Base-by-base conservation (phyloP, 495 filamentous ascomycete species). In the Aspergillus hancockii region DNA sequence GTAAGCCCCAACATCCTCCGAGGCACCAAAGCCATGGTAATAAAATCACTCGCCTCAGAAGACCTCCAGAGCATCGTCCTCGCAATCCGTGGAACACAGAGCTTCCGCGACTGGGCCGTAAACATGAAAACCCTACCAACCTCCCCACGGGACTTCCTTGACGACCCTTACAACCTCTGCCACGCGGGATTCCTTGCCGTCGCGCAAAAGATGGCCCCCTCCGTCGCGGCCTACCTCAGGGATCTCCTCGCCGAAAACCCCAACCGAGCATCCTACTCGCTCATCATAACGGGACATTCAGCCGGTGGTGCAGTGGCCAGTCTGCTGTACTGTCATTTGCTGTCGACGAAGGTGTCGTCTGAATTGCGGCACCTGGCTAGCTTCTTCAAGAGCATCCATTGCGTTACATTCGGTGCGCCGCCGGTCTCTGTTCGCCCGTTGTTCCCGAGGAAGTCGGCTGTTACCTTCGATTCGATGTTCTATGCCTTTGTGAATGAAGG, bases 261-360 rank as follows among this genome's bases (percentile, higher is more conserved):
- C 0, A 68, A 71, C n/a, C 80, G 89, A 19, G 78, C 81, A 5
- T 76, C 78, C 22, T 88, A 87, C 64, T 90, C 86, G 14, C 82
- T 95, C 6, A 74, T 95, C 10, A 87, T 95, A 58, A 93, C 90
- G 0, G 91, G 91, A 3, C 91, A 94, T 64, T 91, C 88, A 8
- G 91, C 91, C 0, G 91, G 91, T 16, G 91, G 91, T 4, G 91
- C 91, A 7, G 84, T 96, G 0, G 91, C 91, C 4, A 79, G 82
- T 8, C 75, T 96, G 14, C 79, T 94, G 1, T 96, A 89, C 70
- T 81, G 82, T 36, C 91, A 96, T 73, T 90, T 94, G 82, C 77
- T 92, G 23, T 80, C 87, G 3, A 72, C 59, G 4, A 70, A 63
- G 7, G 79, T 85, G 0, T 65, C 69, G 32, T 88, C 86, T 13